Evolutionary conservation across 192 early-diverging fungal species (phyloP), one percentile per base, ranked within the genome.

Genomic region (Entomortierella lignicola): DNA sequence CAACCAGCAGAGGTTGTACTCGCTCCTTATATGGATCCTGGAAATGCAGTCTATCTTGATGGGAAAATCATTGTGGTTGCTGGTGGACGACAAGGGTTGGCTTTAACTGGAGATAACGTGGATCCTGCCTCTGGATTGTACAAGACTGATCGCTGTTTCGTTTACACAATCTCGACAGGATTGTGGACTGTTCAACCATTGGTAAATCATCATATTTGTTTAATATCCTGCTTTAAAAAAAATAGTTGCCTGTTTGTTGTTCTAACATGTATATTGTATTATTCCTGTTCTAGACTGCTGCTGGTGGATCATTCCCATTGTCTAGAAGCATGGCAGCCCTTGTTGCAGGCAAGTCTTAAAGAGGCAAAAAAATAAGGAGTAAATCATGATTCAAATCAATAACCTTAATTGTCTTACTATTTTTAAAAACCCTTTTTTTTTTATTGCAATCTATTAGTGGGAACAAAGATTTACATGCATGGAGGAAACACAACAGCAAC

Each of bases 401-500:
- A 37, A 37, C 10, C 34, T 4, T 10, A 37, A 25, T 21, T 30
- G 25, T 23, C 47, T 3, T 17, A 25, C 39, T 18, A 27, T 15
- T n/a, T n/a, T n/a, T n/a, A n/a, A n/a, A n/a, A n/a, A n/a, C n/a
- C n/a, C n/a, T n/a, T n/a, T n/a, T n/a, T n/a, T n/a, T n/a, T n/a
- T n/a, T n/a, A n/a, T n/a, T n/a, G n/a, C n/a, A n/a, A n/a, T n/a
- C n/a, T n/a, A n/a, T 41, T 54, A 71, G 72, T 74, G 8, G 64
- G 52, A 21, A 55, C 21, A 53, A 56, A 65, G 54, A 65, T 77
- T 23, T 69, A 69, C 54, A 77, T 77, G 74, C 74, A 77, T 64
- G 74, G 74, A 59, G 74, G 74, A 23, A 77, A 77, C 41, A 77
- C 74, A 10, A 77, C 74, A 7, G 47, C 57, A 18, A 77, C 74